phyloP scores from a whole-genome alignment of 1,284 basidiomycete genomes.

The Takashimella koratensis region DNA sequence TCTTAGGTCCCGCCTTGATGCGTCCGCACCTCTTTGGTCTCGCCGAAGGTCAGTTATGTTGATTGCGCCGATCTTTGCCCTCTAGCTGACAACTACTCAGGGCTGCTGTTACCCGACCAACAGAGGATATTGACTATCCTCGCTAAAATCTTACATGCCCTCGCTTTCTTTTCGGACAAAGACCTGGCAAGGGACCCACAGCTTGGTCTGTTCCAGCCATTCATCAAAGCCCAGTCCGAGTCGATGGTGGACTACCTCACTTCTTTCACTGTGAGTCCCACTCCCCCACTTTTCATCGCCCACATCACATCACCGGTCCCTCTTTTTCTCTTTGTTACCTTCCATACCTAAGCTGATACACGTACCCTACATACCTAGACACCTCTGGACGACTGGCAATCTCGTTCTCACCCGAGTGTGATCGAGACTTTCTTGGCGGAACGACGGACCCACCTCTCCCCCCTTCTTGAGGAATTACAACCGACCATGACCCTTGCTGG shows the following conservation, averaged over 20 bases:
- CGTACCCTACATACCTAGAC: conserved; percentile 13
- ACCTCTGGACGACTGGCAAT: conserved; percentile 13
- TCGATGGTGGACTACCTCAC: conserved; percentile 31
- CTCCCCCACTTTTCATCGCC: background rate
- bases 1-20: conserved; percentile 36
- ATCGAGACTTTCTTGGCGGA: conserved; percentile 14
- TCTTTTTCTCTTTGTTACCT: no score
- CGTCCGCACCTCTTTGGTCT: conserved; percentile 33
- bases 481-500: conserved; percentile 23
- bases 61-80: no score
- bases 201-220: conserved; percentile 15
- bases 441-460: conserved; percentile 10
- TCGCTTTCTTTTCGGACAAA: conserved; percentile 32
- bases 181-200: conserved; percentile 24
- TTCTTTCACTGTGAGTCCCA: conserved; percentile 11
- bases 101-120: conserved; percentile 11
- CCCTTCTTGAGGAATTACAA: conserved; percentile 12
- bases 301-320: background rate
- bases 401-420: conserved; percentile 2
- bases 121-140: conserved; percentile 25
- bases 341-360: background rate
- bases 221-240: conserved; percentile 20
- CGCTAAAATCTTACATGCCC: conserved; percentile 32
- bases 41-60: conserved; percentile 11
- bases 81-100: background rate